Base-by-base conservation (phyloP, 2,329 filamentous ascomycete species). In the Botryotinia narcissicola region DNA sequence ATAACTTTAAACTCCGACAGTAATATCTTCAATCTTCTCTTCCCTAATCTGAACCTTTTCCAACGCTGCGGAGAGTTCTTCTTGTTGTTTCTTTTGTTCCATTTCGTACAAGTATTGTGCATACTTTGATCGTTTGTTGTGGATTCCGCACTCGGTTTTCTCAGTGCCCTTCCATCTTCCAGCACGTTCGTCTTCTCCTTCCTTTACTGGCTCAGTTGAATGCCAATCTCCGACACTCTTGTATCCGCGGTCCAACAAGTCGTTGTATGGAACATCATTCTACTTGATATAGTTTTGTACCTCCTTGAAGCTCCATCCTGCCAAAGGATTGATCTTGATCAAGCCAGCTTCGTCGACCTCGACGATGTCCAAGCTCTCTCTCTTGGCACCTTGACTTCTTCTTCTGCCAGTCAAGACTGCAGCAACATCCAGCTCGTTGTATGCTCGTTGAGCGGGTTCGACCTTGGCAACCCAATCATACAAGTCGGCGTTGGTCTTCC, bases 401-500 rank as follows among this genome's bases (percentile, higher is more conserved):
- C 96, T 90, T 74, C 96, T 93, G 71, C 96, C 96, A 63, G 96
- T 99, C 77, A 99, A 87, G 70, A 98, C 93, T 71, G 96, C 96
- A 73, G 92, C 92, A 73, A 98, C 95, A 79, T 92, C 89, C 74
- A 98, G 89, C 76, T 97, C 92, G 29, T 91, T 86, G 84, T 98
- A 98, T 10, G 96, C 94, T 75, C 96, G 91, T 84, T 97, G 91
- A 72, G 95, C 93, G 25, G 96, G 96, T 86, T 99, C 96, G 67
- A 99, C 96, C 86, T 99, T 99, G 84, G 95, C 96, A 76, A 96
- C 87, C 87, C 93, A 98, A 87, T 99, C 96, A 84, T 99, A 99
- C 80, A 95, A 88, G 80, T 98, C 93, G 68, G 94, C 88, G 77
- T 96, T 92, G 46, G 86, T 89, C 82, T 97, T 92, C 91, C 95